Conservation (phyloP, 2,329 filamentous ascomycete genomes). For the Arthrobotrys conoides region DNA sequence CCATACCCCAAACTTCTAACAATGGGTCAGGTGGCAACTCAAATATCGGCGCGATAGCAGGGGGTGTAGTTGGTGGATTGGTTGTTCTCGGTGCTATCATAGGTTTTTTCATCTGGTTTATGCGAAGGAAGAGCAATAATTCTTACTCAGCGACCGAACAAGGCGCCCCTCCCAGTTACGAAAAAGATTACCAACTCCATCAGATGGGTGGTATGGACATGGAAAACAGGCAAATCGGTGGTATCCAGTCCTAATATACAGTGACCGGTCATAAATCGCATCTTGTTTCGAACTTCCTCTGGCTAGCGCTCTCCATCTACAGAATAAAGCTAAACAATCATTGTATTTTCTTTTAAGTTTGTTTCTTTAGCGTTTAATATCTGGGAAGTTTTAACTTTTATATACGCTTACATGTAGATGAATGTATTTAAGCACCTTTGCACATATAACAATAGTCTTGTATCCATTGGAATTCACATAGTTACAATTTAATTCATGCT, state of each 20-base stretch:
- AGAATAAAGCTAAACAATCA: no score
- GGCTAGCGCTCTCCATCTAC: no score
- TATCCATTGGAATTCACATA: no score
- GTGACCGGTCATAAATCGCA: slow-evolving; percentile 21
- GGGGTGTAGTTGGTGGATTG: slow-evolving; percentile 50
- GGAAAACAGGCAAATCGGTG: slow-evolving; percentile 31
- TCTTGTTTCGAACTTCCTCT: no score
- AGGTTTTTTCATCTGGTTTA: slow-evolving; percentile 34
- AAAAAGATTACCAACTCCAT: background rate
- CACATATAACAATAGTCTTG: background rate
- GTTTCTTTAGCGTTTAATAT: background rate
- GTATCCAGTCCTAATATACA: slow-evolving; percentile 47
- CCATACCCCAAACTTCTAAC: slow-evolving; percentile 3
- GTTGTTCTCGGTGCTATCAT: slow-evolving; percentile 34
- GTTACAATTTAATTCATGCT: background rate
- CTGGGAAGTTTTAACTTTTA: background rate
- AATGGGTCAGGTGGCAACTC: slow-evolving; percentile 1
- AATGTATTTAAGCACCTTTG: slow-evolving; percentile 10
- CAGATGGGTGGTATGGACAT: slow-evolving; percentile 43
- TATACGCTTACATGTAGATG: background rate
- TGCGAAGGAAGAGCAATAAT: slow-evolving; percentile 31
- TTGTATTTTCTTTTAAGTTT: background rate
- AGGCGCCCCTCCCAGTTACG: slow-evolving; percentile 28
- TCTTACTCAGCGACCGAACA: slow-evolving; percentile 16
- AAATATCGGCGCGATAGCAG: slow-evolving; percentile 39